phyloP scores from a whole-genome alignment of 495 filamentous ascomycete genomes.

The Sordaria brevicollis region DNA sequence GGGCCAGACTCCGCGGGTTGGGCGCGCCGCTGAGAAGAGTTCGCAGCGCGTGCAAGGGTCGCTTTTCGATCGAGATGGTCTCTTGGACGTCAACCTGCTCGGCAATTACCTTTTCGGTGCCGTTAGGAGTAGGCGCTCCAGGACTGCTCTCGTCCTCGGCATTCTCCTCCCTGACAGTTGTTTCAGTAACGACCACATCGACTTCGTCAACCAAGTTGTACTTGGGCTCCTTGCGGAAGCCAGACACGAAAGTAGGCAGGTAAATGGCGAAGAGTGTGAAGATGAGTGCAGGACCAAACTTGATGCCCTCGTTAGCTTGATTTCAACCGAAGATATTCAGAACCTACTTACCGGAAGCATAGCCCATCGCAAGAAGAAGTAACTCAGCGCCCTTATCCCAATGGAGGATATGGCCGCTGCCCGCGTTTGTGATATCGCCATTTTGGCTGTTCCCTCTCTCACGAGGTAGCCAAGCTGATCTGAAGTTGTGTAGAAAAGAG shows the following conservation, averaged over 20 bases:
- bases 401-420: conserved; percentile 38
- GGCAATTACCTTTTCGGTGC: conserved; percentile 19
- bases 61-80: conserved; percentile 34
- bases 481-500: not conserved
- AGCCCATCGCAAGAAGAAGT: conserved; percentile 84
- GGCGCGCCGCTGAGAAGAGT: conserved; percentile 72
- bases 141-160: conserved; percentile 17
- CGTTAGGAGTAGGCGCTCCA: not conserved
- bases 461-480: not conserved
- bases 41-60: conserved; percentile 33
- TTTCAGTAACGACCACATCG: conserved; percentile 49
- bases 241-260: conserved; percentile 52
- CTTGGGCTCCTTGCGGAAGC: conserved; percentile 44
- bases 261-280: conserved; percentile 66
- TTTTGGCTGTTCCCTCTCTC: not conserved
- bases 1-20: conserved; percentile 45
- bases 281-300: conserved; percentile 55
- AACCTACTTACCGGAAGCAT: conserved; percentile 26
- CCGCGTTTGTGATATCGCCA: conserved; percentile 18
- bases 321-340: not conserved
- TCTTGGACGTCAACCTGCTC: conserved; percentile 42
- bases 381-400: conserved; percentile 48
- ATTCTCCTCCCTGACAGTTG: conserved; percentile 20
- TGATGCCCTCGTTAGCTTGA: conserved; percentile 6
- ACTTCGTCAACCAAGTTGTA: conserved; percentile 52